Conservation (phyloP, 1,139 yeast genomes). For the Saccharomyces hybrid region DNA sequence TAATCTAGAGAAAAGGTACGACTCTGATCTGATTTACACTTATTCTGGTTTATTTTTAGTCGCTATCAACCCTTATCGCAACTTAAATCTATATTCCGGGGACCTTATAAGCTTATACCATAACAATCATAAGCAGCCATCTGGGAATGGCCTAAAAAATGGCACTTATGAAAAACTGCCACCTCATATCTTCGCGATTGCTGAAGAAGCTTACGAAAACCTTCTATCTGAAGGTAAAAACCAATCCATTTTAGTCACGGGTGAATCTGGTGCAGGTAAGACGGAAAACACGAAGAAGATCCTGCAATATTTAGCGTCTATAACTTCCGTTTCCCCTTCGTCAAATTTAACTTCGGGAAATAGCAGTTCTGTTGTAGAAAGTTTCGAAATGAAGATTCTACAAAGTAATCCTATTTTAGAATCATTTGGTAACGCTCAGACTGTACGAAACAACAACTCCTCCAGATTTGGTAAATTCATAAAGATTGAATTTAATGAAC, state of each 20-base stretch:
- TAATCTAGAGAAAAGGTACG: conserved; percentile 70
- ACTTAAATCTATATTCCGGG: conserved; percentile 64
- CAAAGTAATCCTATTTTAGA: conserved; percentile 95
- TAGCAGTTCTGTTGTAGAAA: conserved; percentile 14
- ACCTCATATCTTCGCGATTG: conserved; percentile 90
- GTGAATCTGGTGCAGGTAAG: conserved; percentile 98
- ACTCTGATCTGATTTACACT: conserved; percentile 70
- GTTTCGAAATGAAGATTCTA: conserved; percentile 75
- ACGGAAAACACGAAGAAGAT: conserved; percentile 97
- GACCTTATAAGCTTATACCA: conserved; percentile 50
- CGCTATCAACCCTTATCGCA: conserved; percentile 87
- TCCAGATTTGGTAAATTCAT: conserved; percentile 97
- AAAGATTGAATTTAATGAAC: conserved; percentile 64
- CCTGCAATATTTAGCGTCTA: conserved; percentile 82
- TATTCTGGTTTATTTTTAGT: conserved; percentile 85
- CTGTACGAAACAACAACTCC: conserved; percentile 88
- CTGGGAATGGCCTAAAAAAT: neutral
- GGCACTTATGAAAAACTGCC: conserved; percentile 39
- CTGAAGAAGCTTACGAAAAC: conserved; percentile 80
- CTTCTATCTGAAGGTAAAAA: conserved; percentile 63
- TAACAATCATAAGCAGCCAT: conserved; percentile 9
- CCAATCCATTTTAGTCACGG: conserved; percentile 91
- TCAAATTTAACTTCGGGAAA: conserved; percentile 2
- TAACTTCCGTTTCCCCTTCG: conserved; percentile 37
- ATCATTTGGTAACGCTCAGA: conserved; percentile 95